Conservation (phyloP, 345 rosid species). For the Populus tremula region DNA sequence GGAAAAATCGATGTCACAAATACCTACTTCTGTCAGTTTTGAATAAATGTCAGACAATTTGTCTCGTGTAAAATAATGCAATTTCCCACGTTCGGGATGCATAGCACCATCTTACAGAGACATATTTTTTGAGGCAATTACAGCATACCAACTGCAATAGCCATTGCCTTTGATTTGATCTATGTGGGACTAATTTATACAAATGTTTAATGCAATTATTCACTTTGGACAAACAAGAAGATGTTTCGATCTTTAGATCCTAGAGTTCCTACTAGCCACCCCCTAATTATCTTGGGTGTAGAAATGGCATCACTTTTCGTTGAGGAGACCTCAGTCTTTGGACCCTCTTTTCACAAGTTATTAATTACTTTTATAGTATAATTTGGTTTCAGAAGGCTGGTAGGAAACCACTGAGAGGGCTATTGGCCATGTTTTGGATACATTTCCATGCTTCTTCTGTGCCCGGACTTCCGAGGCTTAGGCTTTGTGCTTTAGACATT, state of each 20-base stretch:
- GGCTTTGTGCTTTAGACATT: background rate
- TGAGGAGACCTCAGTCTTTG: background rate
- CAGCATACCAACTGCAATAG: background rate
- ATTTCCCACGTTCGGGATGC: background rate
- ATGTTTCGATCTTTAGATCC: background rate
- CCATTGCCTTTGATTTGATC: background rate
- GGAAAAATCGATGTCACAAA: too few relatives aligned
- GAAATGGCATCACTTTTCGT: background rate
- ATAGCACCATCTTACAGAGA: background rate
- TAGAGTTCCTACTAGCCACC: background rate
- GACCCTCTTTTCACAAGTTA: background rate
- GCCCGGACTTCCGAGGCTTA: too few relatives aligned
- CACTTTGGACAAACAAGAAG: background rate
- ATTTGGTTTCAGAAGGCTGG: background rate
- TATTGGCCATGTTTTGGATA: too few relatives aligned
- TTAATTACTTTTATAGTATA: too few relatives aligned
- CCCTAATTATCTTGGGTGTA: background rate
- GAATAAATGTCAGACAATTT: background rate
- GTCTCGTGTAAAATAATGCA: background rate
- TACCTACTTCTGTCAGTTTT: background rate
- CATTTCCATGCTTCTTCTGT: too few relatives aligned
- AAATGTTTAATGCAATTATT: background rate
- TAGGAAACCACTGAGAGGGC: background rate
- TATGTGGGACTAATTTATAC: background rate
- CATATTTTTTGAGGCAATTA: background rate